phyloP scores from a whole-genome alignment of 225 moss, liverwort and hornwort species.

The Pseudisothecium myosuroides region DNA sequence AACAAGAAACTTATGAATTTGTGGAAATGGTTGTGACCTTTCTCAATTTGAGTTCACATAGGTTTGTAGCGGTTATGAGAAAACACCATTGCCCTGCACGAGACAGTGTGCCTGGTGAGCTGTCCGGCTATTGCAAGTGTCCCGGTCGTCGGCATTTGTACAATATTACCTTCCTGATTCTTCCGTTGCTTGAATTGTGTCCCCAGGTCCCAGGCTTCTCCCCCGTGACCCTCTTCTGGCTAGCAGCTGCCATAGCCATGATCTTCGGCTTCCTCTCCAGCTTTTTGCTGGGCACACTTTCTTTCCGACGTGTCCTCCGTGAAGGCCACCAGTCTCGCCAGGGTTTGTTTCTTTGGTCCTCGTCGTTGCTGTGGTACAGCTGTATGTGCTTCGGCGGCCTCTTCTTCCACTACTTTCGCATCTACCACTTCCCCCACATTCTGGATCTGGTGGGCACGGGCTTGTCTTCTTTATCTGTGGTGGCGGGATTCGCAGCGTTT shows the following conservation, averaged over 20 bases:
- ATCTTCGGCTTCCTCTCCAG: not conserved
- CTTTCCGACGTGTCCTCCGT: not conserved
- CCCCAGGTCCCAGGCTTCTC: conserved; percentile 7
- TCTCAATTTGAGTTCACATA: not conserved
- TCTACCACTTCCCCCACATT: conserved; percentile 10
- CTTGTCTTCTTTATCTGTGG: conserved; percentile 14
- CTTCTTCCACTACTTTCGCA: conserved; percentile 42
- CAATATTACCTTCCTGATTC: not conserved
- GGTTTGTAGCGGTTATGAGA: too few relatives aligned
- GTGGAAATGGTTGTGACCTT: not conserved
- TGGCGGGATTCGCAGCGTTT: conserved; percentile 24
- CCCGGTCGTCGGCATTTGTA: not conserved
- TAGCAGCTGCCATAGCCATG: not conserved
- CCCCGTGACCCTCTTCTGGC: conserved; percentile 25
- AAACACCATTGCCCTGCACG: not conserved
- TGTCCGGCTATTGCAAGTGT: not conserved
- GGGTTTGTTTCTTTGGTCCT: conserved; percentile 40
- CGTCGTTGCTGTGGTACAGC: conserved; percentile 30
- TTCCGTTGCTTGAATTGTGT: not conserved
- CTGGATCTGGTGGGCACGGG: conserved; percentile 43
- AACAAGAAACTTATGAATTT: not conserved
- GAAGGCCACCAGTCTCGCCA: conserved; percentile 5
- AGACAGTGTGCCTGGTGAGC: not conserved
- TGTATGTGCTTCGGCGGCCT: conserved; percentile 41
- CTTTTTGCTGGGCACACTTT: not conserved